A percentile compares a stretch with the other conserved stretches of the same genome.
phyloP scores from a whole-genome alignment of 1,139 yeast genomes.

The Yamadazyma spencermartinsiae region DNA sequence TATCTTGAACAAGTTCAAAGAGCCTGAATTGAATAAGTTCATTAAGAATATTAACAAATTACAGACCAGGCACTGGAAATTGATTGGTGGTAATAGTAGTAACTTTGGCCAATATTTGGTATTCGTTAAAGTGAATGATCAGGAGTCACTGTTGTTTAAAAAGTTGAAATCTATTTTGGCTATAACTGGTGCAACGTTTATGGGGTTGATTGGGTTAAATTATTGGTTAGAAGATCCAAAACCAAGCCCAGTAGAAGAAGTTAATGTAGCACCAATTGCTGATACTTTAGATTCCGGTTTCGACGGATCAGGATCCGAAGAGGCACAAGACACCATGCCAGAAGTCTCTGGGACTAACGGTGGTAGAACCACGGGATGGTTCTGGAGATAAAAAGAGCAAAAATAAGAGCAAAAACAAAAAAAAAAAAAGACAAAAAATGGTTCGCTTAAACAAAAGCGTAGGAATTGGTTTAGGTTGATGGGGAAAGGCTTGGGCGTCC shows the following conservation, averaged over 20 bases:
- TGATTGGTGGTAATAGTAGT: conserved; percentile 32
- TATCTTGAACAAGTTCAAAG: conserved; percentile 41
- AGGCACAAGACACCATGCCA: too few species aligned
- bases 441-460: too few species aligned
- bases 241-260: neutral
- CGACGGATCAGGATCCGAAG: too few species aligned
- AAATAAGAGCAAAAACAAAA: neutral
- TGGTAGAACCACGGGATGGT: conserved; percentile 10
- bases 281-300: too few species aligned
- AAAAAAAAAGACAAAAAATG: neutral
- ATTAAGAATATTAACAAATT: conserved; percentile 28
- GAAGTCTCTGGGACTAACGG: neutral
- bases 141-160: conserved; percentile 3
- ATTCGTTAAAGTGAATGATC: conserved; percentile 23
- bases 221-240: conserved; percentile 22
- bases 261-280: neutral
- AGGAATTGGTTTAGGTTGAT: neutral
- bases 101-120: conserved; percentile 25
- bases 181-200: conserved; percentile 33
- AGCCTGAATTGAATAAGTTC: conserved; percentile 28
- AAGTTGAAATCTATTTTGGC: conserved; percentile 32
- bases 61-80: conserved; percentile 36
- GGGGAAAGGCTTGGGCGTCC: too few species aligned
- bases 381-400: conserved; percentile 15
- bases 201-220: conserved; percentile 30